Evolutionary conservation across 2,329 filamentous ascomycete species (phyloP).

Genomic region (Metarhizium guizhouense): DNA sequence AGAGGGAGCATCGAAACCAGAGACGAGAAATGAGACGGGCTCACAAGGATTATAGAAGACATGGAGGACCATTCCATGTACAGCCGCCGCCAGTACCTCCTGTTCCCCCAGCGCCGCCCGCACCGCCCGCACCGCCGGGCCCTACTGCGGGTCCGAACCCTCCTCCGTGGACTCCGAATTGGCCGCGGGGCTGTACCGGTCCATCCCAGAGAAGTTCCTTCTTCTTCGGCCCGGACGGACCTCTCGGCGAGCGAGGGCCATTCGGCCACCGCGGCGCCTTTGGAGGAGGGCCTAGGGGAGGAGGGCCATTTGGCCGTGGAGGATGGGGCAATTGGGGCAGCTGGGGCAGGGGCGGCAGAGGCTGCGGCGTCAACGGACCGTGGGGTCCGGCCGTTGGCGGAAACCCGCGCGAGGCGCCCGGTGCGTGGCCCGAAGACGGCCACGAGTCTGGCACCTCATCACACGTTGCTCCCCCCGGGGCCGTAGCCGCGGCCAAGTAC

Average conservation of each 20-base stretch:
- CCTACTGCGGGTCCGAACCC: slow-evolving; percentile 3
- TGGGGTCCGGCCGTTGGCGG: slow-evolving; percentile 4
- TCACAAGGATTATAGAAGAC: slow-evolving; percentile 20
- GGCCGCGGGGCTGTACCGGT: not conserved
- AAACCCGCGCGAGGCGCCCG: slow-evolving; percentile 13
- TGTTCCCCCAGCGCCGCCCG: slow-evolving; percentile 1
- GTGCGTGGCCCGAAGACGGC: slow-evolving; percentile 26
- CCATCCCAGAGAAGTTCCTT: not conserved
- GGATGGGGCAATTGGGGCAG: slow-evolving; percentile 7
- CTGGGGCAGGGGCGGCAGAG: slow-evolving; percentile 7
- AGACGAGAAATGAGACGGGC: slow-evolving; percentile 21
- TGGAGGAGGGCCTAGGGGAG: not conserved
- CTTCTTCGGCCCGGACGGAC: not conserved
- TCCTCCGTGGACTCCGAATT: not conserved
- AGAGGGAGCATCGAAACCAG: slow-evolving; percentile 22
- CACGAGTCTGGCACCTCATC: not conserved
- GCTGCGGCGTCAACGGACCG: slow-evolving; percentile 2
- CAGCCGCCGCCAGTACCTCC: slow-evolving; percentile 1
- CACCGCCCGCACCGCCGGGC: not conserved
- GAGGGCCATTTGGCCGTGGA: slow-evolving; percentile 5
- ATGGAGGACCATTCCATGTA: slow-evolving; percentile 1
- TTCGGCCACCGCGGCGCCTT: not conserved
- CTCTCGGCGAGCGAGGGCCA: not conserved
- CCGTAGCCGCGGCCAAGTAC: slow-evolving; percentile 27
- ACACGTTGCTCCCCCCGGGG: slow-evolving; percentile 10